These are phyloP conservation scores for Linum trigynum DNA, from an alignment of 345 rosid species.

Conservation along the genomic window DNA sequence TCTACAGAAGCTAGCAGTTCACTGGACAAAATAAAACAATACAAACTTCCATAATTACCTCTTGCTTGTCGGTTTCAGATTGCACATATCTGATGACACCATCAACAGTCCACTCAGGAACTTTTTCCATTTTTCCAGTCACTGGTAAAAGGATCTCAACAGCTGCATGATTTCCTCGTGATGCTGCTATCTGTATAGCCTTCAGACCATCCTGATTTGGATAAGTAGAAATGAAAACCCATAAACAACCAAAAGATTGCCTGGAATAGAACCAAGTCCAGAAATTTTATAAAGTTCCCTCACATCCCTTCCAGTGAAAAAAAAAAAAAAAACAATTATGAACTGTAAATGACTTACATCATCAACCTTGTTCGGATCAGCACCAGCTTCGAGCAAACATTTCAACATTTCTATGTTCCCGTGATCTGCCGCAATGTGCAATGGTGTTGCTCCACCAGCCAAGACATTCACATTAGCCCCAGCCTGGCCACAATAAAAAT, in stretches of 20 bases:
- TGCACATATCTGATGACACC: conserved; percentile 53
- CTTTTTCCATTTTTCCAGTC: conserved; percentile 41
- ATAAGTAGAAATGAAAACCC: conserved; percentile 1
- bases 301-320: not conserved
- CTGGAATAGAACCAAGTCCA: not conserved
- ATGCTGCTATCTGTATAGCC: conserved; percentile 81
- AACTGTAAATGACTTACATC: conserved; percentile 35
- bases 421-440: conserved; percentile 82
- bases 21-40: not conserved
- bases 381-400: conserved; percentile 68
- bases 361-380: conserved; percentile 65
- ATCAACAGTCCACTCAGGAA: conserved; percentile 70
- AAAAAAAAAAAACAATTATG: no score
- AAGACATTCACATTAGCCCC: conserved; percentile 66
- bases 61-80: conserved; percentile 40
- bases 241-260: not conserved
- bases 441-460: conserved; percentile 88
- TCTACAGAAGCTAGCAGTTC: not conserved
- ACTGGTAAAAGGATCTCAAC: conserved; percentile 68
- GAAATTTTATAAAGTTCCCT: no score
- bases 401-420: conserved; percentile 59
- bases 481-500: conserved; percentile 39
- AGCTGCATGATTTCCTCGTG: conserved; percentile 49
- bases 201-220: conserved; percentile 63
- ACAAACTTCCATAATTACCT: conserved; percentile 18